Base-by-base conservation (phyloP, 805 yeast genomes). In the Blastobotrys terrestris region DNA sequence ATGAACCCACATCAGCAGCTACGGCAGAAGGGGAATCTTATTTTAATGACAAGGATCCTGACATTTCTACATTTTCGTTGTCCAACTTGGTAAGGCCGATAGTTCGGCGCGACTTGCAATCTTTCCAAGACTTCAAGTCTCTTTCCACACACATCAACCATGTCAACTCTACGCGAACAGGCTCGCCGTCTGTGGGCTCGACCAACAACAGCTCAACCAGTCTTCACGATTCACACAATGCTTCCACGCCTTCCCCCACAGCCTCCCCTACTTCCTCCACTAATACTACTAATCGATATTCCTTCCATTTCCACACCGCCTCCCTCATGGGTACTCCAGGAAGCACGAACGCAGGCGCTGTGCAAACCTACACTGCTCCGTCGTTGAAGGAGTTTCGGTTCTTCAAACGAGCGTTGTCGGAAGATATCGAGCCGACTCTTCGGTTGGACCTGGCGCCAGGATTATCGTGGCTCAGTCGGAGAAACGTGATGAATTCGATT, bases 341-440 rank as follows among this genome's bases (percentile, higher is more conserved):
- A 26, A 41, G 31, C 44, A 39, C 31, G 11, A 8, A 19, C 44
- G 19, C 15, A 16, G 8, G 43, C 21, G 26, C 49, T 14, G n/a
- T n/a, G n/a, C 40, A 19, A 21, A 21, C n/a, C 2, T 44, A 40
- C 46, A 16, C 22, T 14, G 46, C 51, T 6, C 54, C 49, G 50
- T 56, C 67, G 14, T 65, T 84, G 56, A 77, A 77, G 57, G 78
- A 75, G 7, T 68, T 83, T 11, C 76, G 77, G 57, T 82, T 84
- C 61, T 81, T 85, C 66, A 82, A 83, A 57, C 77, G 78, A 54
- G 67, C 88, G 18, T 73, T 89, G 62, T 63, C 74, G 15, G 95
- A 89, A 58, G 99, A 92, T 63, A 75, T 92, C 46, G 96, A 87
- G 54, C 85, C 91, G 1, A 76, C 84, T 0, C 64, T 86, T 41